These are phyloP conservation scores for Irpex rosettiformis DNA, from an alignment of 1,284 basidiomycete species.

Conservation along the genomic window DNA sequence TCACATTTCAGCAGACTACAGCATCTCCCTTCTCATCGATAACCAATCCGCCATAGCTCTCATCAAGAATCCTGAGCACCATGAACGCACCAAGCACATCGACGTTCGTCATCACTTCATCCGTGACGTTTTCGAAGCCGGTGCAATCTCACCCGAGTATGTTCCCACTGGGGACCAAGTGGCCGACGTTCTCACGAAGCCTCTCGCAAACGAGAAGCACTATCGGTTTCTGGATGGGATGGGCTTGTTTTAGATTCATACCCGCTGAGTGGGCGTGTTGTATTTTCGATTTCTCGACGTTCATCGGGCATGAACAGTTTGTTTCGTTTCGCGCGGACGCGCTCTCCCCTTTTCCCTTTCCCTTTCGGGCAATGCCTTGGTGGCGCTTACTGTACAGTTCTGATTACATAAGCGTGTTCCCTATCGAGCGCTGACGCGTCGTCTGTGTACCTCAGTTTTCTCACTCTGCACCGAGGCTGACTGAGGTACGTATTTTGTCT, in stretches of 20 bases:
- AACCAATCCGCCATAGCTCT: conserved; percentile 16
- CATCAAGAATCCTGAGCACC: conserved; percentile 11
- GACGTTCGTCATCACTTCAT: conserved; percentile 17
- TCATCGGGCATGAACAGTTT: conserved; percentile 1
- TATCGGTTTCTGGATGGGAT: neutral
- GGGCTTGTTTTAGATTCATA: neutral
- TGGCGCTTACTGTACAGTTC: too few species aligned
- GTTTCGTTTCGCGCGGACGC: too few species aligned
- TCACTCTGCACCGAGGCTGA: too few species aligned
- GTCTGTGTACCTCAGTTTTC: too few species aligned
- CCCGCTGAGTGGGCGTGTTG: conserved; percentile 7
- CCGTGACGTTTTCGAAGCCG: conserved; percentile 10
- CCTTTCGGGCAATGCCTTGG: too few species aligned
- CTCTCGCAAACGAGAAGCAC: conserved; percentile 3
- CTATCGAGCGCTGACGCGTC: too few species aligned
- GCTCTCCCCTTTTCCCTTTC: too few species aligned
- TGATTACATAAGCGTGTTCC: too few species aligned
- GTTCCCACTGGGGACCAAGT: conserved; percentile 10
- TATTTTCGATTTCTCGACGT: neutral
- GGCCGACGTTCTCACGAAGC: conserved; percentile 9
- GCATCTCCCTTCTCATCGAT: conserved; percentile 16
- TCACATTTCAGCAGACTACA: neutral
- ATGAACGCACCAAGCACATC: conserved; percentile 20
- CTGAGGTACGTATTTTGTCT: too few species aligned
- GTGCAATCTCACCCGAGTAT: conserved; percentile 2